A percentile compares a stretch with the other conserved stretches of the same genome.
These are phyloP conservation scores for Selaginella tamariscina DNA, from an alignment of 75 land plant genomes.

Conservation along the genomic window DNA sequence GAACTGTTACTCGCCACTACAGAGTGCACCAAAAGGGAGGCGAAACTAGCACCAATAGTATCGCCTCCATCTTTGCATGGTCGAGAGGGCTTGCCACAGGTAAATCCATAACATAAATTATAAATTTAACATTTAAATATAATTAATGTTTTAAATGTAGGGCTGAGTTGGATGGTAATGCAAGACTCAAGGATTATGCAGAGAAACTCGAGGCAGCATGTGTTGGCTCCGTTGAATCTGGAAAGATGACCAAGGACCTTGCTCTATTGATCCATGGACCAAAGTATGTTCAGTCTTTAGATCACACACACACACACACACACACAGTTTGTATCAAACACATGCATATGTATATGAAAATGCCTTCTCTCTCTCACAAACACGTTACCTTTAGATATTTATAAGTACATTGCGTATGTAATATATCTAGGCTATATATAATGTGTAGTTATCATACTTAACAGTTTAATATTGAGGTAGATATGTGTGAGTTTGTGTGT, in stretches of 20 bases:
- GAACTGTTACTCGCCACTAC: slow-evolving; percentile 88
- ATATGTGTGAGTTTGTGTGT: no score
- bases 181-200: slow-evolving; percentile 59
- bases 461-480: no score
- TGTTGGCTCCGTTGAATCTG: slow-evolving; percentile 63
- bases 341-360: no score
- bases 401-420: no score
- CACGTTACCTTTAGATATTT: not conserved
- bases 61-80: slow-evolving; percentile 98
- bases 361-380: no score
- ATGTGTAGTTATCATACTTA: no score
- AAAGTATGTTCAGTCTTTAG: slow-evolving; percentile 38
- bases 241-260: slow-evolving; percentile 94
- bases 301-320: no score
- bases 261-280: slow-evolving; percentile 73
- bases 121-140: not conserved
- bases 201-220: slow-evolving; percentile 82
- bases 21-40: slow-evolving; percentile 92
- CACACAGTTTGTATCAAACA: no score
- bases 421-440: no score
- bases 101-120: slow-evolving; percentile 14
- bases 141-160: slow-evolving; percentile 22
- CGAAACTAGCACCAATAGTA: slow-evolving; percentile 96
- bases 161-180: slow-evolving; percentile 70
- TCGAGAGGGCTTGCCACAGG: slow-evolving; percentile 92